These are phyloP conservation scores for Suhomyces sp. DNA, from an alignment of 805 yeast species.

Conservation along the genomic window DNA sequence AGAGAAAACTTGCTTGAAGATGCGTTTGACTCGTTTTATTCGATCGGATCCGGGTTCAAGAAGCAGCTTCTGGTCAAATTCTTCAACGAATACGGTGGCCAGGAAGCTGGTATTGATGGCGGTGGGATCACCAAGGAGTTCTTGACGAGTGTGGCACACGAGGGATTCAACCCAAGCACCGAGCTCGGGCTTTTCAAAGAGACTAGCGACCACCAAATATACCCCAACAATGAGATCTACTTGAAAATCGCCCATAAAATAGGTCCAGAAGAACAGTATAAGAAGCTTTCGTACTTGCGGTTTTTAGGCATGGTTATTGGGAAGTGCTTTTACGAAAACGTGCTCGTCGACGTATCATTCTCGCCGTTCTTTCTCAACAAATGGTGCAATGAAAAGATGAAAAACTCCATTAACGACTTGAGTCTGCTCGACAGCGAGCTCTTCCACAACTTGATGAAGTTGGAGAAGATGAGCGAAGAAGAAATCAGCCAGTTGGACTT, in stretches of 20 bases:
- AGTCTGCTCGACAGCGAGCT: slow-evolving; percentile 66
- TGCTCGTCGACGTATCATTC: slow-evolving; percentile 77
- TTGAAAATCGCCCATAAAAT: slow-evolving; percentile 29
- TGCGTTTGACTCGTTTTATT: slow-evolving; percentile 60
- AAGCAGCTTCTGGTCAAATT: slow-evolving; percentile 61
- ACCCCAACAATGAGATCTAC: slow-evolving; percentile 65
- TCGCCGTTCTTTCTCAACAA: slow-evolving; percentile 79
- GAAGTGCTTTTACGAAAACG: slow-evolving; percentile 81
- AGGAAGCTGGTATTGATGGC: slow-evolving; percentile 92
- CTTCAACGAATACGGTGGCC: slow-evolving; percentile 60
- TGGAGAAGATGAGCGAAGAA: slow-evolving; percentile 51
- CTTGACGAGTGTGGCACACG: slow-evolving; percentile 65
- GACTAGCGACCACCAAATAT: slow-evolving; percentile 55
- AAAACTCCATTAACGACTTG: slow-evolving; percentile 76
- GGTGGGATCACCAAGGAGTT: slow-evolving; percentile 95
- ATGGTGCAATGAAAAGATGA: slow-evolving; percentile 50
- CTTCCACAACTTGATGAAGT: slow-evolving; percentile 59
- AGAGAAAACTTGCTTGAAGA: slow-evolving; percentile 73
- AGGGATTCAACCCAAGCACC: slow-evolving; percentile 52
- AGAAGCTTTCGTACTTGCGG: slow-evolving; percentile 34
- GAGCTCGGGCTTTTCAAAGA: slow-evolving; percentile 37
- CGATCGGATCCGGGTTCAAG: slow-evolving; percentile 55
- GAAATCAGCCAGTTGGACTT: slow-evolving; percentile 61
- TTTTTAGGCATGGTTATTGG: slow-evolving; percentile 86
- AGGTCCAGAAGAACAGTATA: slow-evolving; percentile 26